Percentiles rank a stretch among this genome's conserved stretches.
phyloP scores from a whole-genome alignment of 73 alveolate genomes.

The Uronychia setigera region DNA sequence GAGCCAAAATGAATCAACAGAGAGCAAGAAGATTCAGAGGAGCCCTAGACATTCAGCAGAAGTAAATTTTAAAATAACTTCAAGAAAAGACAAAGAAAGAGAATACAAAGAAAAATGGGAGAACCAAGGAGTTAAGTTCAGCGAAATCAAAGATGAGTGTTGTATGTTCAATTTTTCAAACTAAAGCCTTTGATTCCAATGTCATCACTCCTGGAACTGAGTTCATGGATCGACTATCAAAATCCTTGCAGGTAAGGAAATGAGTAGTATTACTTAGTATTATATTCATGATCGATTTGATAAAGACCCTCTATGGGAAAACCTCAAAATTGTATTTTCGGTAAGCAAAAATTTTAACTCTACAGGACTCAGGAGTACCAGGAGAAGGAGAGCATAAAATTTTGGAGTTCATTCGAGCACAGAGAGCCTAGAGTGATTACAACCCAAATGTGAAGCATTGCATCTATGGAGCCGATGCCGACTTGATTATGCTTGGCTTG shows the following conservation, averaged over 20 bases:
- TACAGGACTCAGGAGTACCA: constrained; percentile 90
- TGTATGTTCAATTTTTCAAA: neutral
- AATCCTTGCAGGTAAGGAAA: constrained; percentile 30
- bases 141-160: neutral
- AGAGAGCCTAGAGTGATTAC: constrained; percentile 85
- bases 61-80: neutral
- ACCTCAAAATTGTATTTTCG: constrained; percentile 85
- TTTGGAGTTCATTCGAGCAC: constrained; percentile 93
- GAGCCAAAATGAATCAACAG: constrained; percentile 99
- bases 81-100: constrained; percentile 35
- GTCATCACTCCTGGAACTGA: constrained; percentile 97
- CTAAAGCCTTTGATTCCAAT: constrained; percentile 78
- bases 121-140: constrained; percentile 60
- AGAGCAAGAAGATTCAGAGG: constrained; percentile 87
- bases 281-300: constrained; percentile 86
- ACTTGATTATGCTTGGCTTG: constrained; percentile 99
- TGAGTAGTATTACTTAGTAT: constrained; percentile 35
- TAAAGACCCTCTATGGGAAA: constrained; percentile 80
- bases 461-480: constrained; percentile 99
- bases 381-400: constrained; percentile 99
- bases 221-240: constrained; percentile 73
- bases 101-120: constrained; percentile 67
- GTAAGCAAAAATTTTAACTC: neutral
- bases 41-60: constrained; percentile 74
- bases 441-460: constrained; percentile 97